Conservation (phyloP, 2,329 filamentous ascomycete genomes). For the Plectosphaerella sp. region DNA sequence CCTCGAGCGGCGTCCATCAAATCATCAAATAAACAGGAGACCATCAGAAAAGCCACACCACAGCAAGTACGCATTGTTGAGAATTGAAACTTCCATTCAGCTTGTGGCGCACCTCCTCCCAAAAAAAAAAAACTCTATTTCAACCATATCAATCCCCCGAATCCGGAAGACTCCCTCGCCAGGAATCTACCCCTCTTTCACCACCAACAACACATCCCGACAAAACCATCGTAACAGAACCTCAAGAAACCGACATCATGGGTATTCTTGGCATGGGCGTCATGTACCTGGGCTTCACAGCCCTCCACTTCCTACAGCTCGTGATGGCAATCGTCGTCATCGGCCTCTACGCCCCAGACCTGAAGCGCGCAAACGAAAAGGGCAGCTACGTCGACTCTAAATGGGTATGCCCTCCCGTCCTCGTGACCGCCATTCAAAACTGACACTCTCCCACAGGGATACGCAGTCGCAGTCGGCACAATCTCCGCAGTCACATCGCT, state of each 20-base stretch:
- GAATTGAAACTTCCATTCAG: too few relatives aligned
- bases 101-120: too few relatives aligned
- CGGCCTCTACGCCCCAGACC: conserved; percentile 71
- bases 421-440: neutral
- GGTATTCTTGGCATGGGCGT: conserved; percentile 36
- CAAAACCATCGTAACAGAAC: neutral
- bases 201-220: neutral
- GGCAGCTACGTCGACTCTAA: conserved; percentile 54
- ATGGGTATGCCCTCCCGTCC: neutral
- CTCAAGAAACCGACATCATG: conserved; percentile 26
- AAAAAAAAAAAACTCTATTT: too few relatives aligned
- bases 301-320: conserved; percentile 72
- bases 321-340: conserved; percentile 71
- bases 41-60: too few relatives aligned
- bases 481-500: conserved; percentile 61
- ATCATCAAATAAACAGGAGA: too few relatives aligned
- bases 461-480: conserved; percentile 65
- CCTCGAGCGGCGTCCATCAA: neutral
- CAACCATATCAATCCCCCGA: too few relatives aligned
- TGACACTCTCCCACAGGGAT: conserved; percentile 42
- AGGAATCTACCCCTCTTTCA: neutral
- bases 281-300: conserved; percentile 51
- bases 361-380: conserved; percentile 48
- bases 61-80: too few relatives aligned
- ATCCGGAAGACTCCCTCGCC: too few relatives aligned